These are phyloP conservation scores for Starmerella cellae DNA, from an alignment of 805 yeast species.

Conservation along the genomic window DNA sequence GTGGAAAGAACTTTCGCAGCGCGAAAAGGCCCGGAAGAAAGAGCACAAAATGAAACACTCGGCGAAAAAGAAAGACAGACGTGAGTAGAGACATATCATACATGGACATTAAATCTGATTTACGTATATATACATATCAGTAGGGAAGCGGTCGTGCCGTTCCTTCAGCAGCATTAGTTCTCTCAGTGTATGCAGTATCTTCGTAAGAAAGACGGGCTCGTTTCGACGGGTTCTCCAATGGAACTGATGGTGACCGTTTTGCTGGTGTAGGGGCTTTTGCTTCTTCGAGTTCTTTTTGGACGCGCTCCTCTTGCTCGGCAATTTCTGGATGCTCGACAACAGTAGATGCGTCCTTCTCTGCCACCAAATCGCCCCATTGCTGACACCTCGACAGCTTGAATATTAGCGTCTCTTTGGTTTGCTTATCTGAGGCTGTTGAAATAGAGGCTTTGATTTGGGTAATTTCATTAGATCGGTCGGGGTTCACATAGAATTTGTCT, in stretches of 20 bases:
- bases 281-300: neutral
- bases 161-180: constrained; percentile 1
- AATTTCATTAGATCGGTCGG: too few species aligned
- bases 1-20: constrained; percentile 35
- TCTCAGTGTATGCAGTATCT: constrained; percentile 2
- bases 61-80: constrained; percentile 30
- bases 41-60: constrained; percentile 29
- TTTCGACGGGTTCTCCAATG: constrained; percentile 5
- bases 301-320: neutral
- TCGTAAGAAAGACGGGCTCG: constrained; percentile 11
- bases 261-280: neutral
- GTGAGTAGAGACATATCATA: too few species aligned
- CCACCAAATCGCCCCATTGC: constrained; percentile 1
- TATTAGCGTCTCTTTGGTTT: neutral
- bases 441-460: neutral
- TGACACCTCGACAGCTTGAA: constrained; percentile 1
- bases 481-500: neutral
- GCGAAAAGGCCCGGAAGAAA: constrained; percentile 29
- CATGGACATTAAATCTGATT: neutral
- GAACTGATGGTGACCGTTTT: neutral
- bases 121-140: neutral
- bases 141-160: constrained; percentile 13
- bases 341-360: neutral
- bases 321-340: neutral
- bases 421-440: neutral